phyloP scores from a whole-genome alignment of 2,329 filamentous ascomycete species.

The Xylariaceae sp. region DNA sequence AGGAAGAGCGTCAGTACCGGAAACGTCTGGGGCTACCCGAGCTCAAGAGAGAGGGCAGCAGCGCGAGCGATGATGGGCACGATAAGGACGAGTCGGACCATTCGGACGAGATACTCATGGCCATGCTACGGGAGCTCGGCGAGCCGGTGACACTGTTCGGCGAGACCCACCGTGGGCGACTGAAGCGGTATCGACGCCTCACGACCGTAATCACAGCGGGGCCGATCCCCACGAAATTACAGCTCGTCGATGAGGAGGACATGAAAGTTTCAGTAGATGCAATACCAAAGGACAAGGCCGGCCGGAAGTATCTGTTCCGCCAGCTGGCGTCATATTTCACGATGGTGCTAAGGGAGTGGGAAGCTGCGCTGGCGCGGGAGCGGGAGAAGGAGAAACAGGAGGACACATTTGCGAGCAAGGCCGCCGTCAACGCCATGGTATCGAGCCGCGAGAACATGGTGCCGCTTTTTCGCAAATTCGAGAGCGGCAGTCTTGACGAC shows the following conservation, averaged over 20 bases:
- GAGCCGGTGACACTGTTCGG: conserved; percentile 77
- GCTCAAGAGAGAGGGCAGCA: conserved; percentile 36
- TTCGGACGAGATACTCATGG: conserved; percentile 63
- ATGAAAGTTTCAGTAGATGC: conserved; percentile 74
- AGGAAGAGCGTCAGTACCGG: conserved; percentile 67
- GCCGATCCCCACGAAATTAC: conserved; percentile 81
- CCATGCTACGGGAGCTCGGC: conserved; percentile 64
- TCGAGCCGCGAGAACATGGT: conserved; percentile 84
- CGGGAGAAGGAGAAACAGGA: conserved; percentile 30
- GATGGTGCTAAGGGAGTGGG: conserved; percentile 89
- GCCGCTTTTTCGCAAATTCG: conserved; percentile 85
- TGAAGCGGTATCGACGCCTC: conserved; percentile 68
- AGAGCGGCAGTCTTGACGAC: conserved; percentile 74
- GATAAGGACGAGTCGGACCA: conserved; percentile 55
- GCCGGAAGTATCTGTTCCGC: conserved; percentile 68
- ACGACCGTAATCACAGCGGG: conserved; percentile 61
- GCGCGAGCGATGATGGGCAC: conserved; percentile 41
- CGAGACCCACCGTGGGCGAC: conserved; percentile 65
- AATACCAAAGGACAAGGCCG: conserved; percentile 58
- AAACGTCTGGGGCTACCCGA: conserved; percentile 79
- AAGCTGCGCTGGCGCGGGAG: conserved; percentile 68
- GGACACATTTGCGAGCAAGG: conserved; percentile 71
- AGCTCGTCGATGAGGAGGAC: conserved; percentile 74
- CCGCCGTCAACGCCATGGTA: conserved; percentile 78
- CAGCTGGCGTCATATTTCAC: conserved; percentile 95